Evolutionary conservation across 2,329 filamentous ascomycete genomes (phyloP).

Genomic region (Eutypella sp.): DNA sequence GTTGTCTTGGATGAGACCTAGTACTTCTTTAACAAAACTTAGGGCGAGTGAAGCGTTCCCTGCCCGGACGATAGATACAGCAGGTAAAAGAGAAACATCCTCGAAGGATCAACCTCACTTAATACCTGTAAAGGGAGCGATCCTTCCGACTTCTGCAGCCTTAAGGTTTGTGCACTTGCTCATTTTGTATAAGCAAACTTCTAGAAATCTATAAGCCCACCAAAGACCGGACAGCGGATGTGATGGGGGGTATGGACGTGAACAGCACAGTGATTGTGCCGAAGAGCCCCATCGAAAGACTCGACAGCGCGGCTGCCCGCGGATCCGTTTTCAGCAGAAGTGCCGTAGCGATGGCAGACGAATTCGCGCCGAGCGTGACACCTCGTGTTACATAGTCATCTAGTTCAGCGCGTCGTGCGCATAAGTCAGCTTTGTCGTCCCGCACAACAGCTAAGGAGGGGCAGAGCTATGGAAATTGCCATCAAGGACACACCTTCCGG

Average conservation of each 20-base stretch:
- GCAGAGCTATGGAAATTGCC: background rate
- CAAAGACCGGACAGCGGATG: conserved; percentile 40
- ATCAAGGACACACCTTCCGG: conserved; percentile 40
- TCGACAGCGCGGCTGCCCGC: conserved; percentile 53
- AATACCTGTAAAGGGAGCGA: too few relatives aligned
- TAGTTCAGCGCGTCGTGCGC: conserved; percentile 16
- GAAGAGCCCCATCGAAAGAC: conserved; percentile 56
- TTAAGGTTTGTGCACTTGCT: too few relatives aligned
- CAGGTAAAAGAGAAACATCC: too few relatives aligned
- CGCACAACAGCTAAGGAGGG: background rate
- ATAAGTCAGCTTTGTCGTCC: background rate
- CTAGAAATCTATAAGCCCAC: conserved; percentile 40
- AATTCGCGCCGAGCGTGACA: conserved; percentile 56
- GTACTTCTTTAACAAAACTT: too few relatives aligned
- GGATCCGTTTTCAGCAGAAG: conserved; percentile 51
- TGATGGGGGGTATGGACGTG: conserved; percentile 52
- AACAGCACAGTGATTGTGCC: conserved; percentile 54
- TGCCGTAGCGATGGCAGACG: conserved; percentile 55
- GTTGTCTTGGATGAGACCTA: too few relatives aligned
- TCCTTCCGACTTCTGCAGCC: too few relatives aligned
- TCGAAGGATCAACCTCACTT: too few relatives aligned
- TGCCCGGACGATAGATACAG: too few relatives aligned
- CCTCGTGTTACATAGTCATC: conserved; percentile 61
- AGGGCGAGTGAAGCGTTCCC: too few relatives aligned
- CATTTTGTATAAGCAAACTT: too few relatives aligned